Conservation (phyloP, 768 basidiomycete species). For the Leccinum boreale region DNA sequence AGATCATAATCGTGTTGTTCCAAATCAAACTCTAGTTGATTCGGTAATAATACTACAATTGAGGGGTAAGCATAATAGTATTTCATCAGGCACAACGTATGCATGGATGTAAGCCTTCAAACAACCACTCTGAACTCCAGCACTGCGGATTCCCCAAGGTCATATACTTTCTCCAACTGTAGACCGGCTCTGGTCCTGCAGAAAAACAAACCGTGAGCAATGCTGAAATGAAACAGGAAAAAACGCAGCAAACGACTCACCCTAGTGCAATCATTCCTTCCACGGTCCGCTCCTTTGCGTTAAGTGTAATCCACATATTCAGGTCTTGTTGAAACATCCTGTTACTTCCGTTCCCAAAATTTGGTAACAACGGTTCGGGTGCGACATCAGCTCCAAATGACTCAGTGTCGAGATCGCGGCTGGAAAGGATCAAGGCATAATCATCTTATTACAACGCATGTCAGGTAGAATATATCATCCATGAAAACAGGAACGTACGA, state of each 20-base stretch:
- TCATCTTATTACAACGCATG: conserved; percentile 16
- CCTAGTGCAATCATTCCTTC: conserved; percentile 38
- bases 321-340: conserved; percentile 43
- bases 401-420: conserved; percentile 1
- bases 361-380: conserved; percentile 45
- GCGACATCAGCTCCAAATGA: conserved; percentile 27
- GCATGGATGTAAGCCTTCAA: not conserved
- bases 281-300: conserved; percentile 42
- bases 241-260: not conserved
- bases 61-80: not conserved
- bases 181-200: conserved; percentile 17
- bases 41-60: not conserved
- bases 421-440: conserved; percentile 11
- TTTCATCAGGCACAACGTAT: not conserved
- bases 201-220: not conserved
- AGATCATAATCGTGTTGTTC: not conserved
- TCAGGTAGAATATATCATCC: not conserved
- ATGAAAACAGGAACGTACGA: conserved; percentile 20
- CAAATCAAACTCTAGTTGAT: not conserved
- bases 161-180: conserved; percentile 20
- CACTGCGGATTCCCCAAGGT: not conserved
- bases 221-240: not conserved
- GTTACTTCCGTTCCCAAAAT: conserved; percentile 42
- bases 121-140: conserved; percentile 7
- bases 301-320: conserved; percentile 42